phyloP scores from a whole-genome alignment of 352 stramenopile species.

The Aphanomyces cochlioides region DNA sequence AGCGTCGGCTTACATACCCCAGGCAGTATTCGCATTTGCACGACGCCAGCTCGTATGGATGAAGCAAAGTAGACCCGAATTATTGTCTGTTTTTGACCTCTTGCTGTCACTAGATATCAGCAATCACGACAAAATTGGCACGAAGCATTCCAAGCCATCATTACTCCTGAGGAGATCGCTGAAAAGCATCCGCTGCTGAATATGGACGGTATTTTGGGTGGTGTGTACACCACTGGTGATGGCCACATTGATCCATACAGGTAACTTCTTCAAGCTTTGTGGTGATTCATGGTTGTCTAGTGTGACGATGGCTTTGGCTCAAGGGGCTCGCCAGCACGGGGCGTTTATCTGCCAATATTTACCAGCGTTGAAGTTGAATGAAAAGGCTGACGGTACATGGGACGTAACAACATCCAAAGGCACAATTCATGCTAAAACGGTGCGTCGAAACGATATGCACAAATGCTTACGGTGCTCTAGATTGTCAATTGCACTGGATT shows the following conservation, averaged over 20 bases:
- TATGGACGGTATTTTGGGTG: conserved; percentile 45
- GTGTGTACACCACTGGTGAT: conserved; percentile 54
- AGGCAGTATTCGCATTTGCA: conserved; percentile 30
- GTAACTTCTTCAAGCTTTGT: conserved; percentile 3
- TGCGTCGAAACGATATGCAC: conserved; percentile 10
- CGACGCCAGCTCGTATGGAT: conserved; percentile 26
- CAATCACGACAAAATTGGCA: conserved; percentile 30
- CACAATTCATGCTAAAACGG: conserved; percentile 29
- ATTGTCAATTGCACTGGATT: conserved; percentile 70
- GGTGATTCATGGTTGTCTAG: conserved; percentile 19
- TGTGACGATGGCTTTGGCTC: conserved; percentile 49
- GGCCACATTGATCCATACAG: conserved; percentile 35
- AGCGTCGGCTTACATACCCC: conserved; percentile 24
- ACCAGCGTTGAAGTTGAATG: conserved; percentile 16
- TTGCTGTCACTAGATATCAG: conserved; percentile 20
- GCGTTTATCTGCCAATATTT: conserved; percentile 41
- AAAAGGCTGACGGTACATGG: conserved; percentile 20
- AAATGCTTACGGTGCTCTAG: conserved; percentile 20
- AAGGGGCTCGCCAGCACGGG: conserved; percentile 39
- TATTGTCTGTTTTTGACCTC: background rate
- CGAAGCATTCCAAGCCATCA: conserved; percentile 26
- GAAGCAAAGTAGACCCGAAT: conserved; percentile 26
- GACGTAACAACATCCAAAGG: conserved; percentile 23
- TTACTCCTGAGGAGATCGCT: conserved; percentile 41
- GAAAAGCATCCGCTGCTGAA: conserved; percentile 43